Base-by-base conservation (phyloP, 768 basidiomycete species). In the Suillus spraguei region DNA sequence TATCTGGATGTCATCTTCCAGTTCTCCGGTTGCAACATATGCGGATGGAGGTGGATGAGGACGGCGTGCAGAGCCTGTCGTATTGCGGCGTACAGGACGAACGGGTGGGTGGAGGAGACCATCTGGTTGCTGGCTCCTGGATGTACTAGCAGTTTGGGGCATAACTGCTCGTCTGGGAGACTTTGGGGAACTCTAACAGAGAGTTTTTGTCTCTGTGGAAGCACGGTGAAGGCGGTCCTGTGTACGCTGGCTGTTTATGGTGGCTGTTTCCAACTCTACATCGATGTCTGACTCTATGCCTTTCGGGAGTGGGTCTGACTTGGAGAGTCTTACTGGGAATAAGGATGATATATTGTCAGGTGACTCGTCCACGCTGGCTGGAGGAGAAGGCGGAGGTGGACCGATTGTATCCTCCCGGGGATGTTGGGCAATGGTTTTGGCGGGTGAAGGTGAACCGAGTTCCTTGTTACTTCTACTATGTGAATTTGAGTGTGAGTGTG, bases 1-100 rank as follows among this genome's bases (percentile, higher is more conserved):
- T n/a, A 88, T 81, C 69, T 95, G 85, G 50, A 97, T 97, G 70
- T 87, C 89, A 39, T 78, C 82, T 35, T 80, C 78, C 20, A 78
- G 76, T 47, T 80, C 79, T 0, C 70, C 67, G 5, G 80, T 79
- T 55, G 84, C 82, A 5, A 74, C 74, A 24, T 78, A 71, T 39
- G 79, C 79, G 9, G 77, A 68, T 56, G 73, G 76, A 0, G 75
- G 66, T 63, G 74, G 73, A 16, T 67, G 71, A 13, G 63, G 49
- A 14, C 67, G 78, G 70, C 77, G 74, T 24, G 67, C 66, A 0
- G 88, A 85, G 4, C 91, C 89, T 0, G 86, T 91, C 2, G 91
- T 92, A 69, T 92, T 90, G 32, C 92, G 81, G 16, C 91, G 83
- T 6, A 81, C 72, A 24, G 86, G 83, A 17, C 79, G 82, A 39